phyloP scores from a whole-genome alignment of 805 yeast species.

The Ogataea paradorogensis region DNA sequence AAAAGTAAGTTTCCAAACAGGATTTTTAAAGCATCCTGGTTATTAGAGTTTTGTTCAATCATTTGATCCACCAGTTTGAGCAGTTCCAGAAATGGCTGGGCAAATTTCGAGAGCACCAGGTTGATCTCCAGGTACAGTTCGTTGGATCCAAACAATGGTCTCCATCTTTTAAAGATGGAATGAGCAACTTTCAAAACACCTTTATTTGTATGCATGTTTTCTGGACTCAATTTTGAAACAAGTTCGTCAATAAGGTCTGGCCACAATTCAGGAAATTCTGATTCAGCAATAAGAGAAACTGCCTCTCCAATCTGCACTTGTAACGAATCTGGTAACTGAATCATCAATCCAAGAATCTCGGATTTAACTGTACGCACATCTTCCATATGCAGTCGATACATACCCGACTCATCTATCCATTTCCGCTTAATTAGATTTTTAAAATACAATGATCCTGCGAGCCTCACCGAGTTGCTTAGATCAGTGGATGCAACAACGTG shows the following conservation, averaged over 20 bases:
- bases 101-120: constrained; percentile 80
- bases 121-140: constrained; percentile 84
- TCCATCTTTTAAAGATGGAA: constrained; percentile 94
- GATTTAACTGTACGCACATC: constrained; percentile 69
- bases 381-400: constrained; percentile 53
- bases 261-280: constrained; percentile 95
- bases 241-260: constrained; percentile 69
- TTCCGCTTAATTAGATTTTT: constrained; percentile 80
- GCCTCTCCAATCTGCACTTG: constrained; percentile 96
- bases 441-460: constrained; percentile 88
- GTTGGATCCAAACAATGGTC: constrained; percentile 90
- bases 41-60: constrained; percentile 45
- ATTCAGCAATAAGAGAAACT: constrained; percentile 87
- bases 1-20: constrained; percentile 70
- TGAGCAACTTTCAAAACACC: constrained; percentile 92
- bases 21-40: constrained; percentile 50
- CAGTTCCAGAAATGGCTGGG: constrained; percentile 71
- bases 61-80: constrained; percentile 64
- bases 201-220: constrained; percentile 71
- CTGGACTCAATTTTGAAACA: constrained; percentile 58
- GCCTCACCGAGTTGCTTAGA: constrained; percentile 54
- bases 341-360: constrained; percentile 86
- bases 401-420: constrained; percentile 91
- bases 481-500: constrained; percentile 70
- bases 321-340: constrained; percentile 68